These are phyloP conservation scores for Leishmania amazonensis DNA, from an alignment of 208 protist genomes.

Conservation along the genomic window DNA sequence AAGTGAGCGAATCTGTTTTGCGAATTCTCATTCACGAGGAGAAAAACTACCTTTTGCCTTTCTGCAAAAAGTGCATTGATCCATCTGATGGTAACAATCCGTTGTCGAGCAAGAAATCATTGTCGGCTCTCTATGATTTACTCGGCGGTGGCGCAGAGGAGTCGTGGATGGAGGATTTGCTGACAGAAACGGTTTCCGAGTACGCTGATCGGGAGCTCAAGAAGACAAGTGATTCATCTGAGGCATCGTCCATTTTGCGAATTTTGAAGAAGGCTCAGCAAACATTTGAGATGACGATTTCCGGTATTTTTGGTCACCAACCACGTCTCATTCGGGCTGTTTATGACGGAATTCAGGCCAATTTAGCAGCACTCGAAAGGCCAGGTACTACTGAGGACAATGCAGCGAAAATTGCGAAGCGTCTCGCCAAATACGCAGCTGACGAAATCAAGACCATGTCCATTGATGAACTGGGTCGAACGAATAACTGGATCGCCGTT, in stretches of 20 bases:
- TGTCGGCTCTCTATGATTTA: constrained; percentile 35
- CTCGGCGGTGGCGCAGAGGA: constrained; percentile 29
- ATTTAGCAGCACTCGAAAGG: constrained; percentile 19
- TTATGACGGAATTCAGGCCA: constrained; percentile 22
- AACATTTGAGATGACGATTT: constrained; percentile 21
- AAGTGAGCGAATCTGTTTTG: constrained; percentile 45
- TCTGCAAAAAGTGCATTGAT: constrained; percentile 40
- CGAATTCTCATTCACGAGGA: constrained; percentile 55
- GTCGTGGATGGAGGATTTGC: constrained; percentile 42
- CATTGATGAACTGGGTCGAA: constrained; percentile 9
- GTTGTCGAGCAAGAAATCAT: constrained; percentile 11
- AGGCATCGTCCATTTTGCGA: constrained; percentile 14
- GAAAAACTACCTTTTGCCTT: constrained; percentile 40
- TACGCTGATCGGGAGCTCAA: constrained; percentile 23
- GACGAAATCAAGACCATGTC: constrained; percentile 25
- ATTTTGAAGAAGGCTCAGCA: constrained; percentile 27
- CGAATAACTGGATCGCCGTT: constrained; percentile 43
- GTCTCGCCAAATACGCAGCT: constrained; percentile 27
- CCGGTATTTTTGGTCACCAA: constrained; percentile 19
- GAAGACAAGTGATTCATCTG: constrained; percentile 7
- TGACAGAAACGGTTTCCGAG: constrained; percentile 28
- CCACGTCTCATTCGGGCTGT: constrained; percentile 25
- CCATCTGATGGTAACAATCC: constrained; percentile 24
- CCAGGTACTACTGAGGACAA: constrained; percentile 10
- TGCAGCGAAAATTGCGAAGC: constrained; percentile 30